A percentile compares a stretch with the other conserved stretches of the same genome.
phyloP scores from a whole-genome alignment of 331 rosid genomes.

The Malus hybrid region DNA sequence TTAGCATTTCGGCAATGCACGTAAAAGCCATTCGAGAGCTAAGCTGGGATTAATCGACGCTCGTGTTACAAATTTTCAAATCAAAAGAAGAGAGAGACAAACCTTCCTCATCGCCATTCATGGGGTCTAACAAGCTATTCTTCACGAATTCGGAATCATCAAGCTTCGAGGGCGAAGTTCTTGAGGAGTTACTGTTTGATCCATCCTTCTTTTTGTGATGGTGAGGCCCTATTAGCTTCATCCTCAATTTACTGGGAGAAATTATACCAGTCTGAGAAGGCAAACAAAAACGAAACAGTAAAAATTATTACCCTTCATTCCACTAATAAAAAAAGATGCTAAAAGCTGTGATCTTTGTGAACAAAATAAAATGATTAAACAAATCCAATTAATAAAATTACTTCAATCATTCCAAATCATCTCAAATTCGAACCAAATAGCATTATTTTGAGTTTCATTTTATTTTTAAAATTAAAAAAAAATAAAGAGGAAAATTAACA shows the following conservation, averaged over 20 bases:
- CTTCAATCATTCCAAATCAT: conserved; percentile 10
- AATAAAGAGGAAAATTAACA: not conserved
- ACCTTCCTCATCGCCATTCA: conserved; percentile 71
- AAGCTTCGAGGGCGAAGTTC: conserved; percentile 86
- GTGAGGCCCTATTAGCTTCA: conserved; percentile 85
- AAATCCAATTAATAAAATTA: not conserved
- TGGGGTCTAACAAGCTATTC: conserved; percentile 50
- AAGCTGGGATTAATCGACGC: not conserved
- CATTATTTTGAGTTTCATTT: not conserved
- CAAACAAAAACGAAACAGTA: not conserved
- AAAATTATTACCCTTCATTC: conserved; percentile 6
- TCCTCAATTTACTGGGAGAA: conserved; percentile 90
- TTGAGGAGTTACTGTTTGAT: conserved; percentile 81
- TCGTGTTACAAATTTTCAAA: not conserved
- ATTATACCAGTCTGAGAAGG: conserved; percentile 71
- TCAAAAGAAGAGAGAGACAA: not conserved
- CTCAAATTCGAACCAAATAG: not conserved
- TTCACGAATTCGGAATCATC: conserved; percentile 64
- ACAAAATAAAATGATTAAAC: not conserved
- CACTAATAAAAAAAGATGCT: not conserved
- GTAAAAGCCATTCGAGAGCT: not conserved
- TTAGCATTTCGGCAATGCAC: not conserved
- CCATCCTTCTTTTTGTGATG: conserved; percentile 65
- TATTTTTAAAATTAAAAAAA: not conserved
- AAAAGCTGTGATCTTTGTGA: not conserved